A percentile compares a stretch with the other conserved stretches of the same genome.
These are phyloP conservation scores for Pulveroboletus ravenelii DNA, from an alignment of 768 basidiomycete genomes.

Conservation along the genomic window DNA sequence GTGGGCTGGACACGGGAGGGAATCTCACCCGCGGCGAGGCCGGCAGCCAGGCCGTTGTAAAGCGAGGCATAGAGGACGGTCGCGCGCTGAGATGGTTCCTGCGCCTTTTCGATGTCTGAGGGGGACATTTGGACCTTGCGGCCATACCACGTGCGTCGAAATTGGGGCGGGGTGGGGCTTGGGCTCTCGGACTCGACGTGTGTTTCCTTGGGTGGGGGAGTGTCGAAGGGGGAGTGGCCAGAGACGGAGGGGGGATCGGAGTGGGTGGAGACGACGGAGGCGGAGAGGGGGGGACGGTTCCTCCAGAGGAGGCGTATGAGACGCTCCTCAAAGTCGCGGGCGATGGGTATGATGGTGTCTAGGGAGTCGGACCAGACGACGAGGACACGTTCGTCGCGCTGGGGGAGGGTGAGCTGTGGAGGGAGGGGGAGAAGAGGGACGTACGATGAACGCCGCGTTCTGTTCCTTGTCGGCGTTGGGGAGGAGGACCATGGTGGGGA, in stretches of 20 bases:
- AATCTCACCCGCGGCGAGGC: constrained; percentile 20
- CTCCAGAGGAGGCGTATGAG: constrained; percentile 57
- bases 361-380: constrained; percentile 82
- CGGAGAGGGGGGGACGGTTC: constrained; percentile 25
- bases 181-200: constrained; percentile 10
- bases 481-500: constrained; percentile 74
- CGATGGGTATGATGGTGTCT: constrained; percentile 59
- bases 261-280: constrained; percentile 24
- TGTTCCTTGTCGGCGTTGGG: constrained; percentile 44
- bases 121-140: constrained; percentile 41
- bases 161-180: constrained; percentile 25
- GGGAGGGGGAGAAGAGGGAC: constrained; percentile 23
- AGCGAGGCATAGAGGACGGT: constrained; percentile 24
- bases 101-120: constrained; percentile 26
- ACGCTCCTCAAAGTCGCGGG: constrained; percentile 51
- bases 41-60: constrained; percentile 28
- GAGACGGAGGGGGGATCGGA: constrained; percentile 33
- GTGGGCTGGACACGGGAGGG: neutral
- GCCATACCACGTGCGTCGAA: constrained; percentile 59
- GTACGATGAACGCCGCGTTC: constrained; percentile 64
- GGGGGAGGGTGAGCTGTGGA: neutral
- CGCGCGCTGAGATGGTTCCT: constrained; percentile 12
- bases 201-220: constrained; percentile 16
- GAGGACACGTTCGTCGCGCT: constrained; percentile 81
- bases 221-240: constrained; percentile 33